Evolutionary conservation across 495 filamentous ascomycete genomes (phyloP), one percentile per base, ranked within the genome.

Genomic region (Bombardia bombarda): DNA sequence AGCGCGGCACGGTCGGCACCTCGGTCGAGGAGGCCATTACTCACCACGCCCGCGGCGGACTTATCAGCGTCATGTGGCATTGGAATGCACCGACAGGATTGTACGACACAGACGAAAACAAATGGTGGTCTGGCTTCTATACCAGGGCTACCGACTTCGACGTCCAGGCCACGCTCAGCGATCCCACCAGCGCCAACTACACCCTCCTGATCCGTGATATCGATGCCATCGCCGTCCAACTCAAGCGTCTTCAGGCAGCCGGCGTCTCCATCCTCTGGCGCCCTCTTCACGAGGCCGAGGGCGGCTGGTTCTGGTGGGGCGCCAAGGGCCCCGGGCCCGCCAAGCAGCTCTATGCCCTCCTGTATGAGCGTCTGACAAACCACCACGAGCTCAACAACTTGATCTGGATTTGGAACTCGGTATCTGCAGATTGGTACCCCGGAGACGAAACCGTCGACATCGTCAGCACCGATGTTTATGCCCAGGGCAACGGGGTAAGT

Each of bases 221-320:
- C 31, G 70, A 74, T 26, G 68, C 68, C 7, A 71, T 73, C 19
- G 69, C 69, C 7, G 58, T 64, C 1, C 60, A 73, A 51, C 54
- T 73, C 20, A 61, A 63, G 52, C 32, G 63, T 3, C 43, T 73
- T 13, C 53, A 67, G 32, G 38, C 30, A 1, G 69, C 66, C 0
- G 55, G 57, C 9, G 51, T 72, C 10, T 66, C 69, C 12, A 51
- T 73, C 7, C 57, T 73, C 5, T 73, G 52, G 47, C 51, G 69
- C 1, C 69, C 69, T 2, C 55, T 73, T 1, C 69, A 73, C 54
- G 69, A 73, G 40, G 69, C 69, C 12, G 69, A 73, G 37, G 70
- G 70, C 3, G 61, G 38, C 1, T 74, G 70, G 70, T 74, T 73
- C 57, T 74, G 70, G 70, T 73, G 70, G 70, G 70, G 70, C 12